Base-by-base conservation (phyloP, 2,329 filamentous ascomycete genomes). In the Aspergillus sergii region DNA sequence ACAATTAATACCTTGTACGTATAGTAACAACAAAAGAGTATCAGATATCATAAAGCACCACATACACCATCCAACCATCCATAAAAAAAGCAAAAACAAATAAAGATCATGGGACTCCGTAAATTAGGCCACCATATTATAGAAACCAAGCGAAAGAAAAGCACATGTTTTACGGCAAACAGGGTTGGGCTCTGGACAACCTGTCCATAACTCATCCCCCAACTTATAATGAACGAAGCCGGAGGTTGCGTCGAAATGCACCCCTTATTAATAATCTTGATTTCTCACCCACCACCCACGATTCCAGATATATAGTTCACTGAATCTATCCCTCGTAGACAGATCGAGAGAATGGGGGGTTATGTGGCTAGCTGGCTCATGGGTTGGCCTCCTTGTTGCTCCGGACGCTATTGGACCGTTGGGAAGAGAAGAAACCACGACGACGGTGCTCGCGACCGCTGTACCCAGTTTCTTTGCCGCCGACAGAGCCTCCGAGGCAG, bases 401-500 rank as follows among this genome's bases (percentile, higher is more conserved):
- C n/a, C 58, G 63, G 39, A 72, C 64, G 60, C 73, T 76, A 58
- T 67, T 68, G 9, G 72, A 68, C 50, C 73, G 71, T n/a, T 68
- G 67, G 4, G 68, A 66, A n/a, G 69, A 69, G 69, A 79, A 79
- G 71, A 79, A 79, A 32, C 76, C 76, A 32, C 76, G 76, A 30
- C 76, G 75, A 57, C 76, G 72, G 55, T 76, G 68, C 61, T 76
- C 71, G 34, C 76, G 76, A 34, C 75, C 75, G 58, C 66, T 78
- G 64, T 79, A 79, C 32, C 77, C 77, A 32, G 55, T 45, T 9
- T 76, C 73, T 60, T 70, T 73, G 5, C 69, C 63, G 36, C 73
- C 72, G n/a, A 74, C 69, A 1, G 72, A 69, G 46, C 80, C 81
- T 23, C 78, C 80, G 26, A 85, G 71, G 75, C 85, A 89, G 80